Base-by-base conservation (phyloP, 1,284 basidiomycete genomes). In the Cryptococcus maquisensis region DNA sequence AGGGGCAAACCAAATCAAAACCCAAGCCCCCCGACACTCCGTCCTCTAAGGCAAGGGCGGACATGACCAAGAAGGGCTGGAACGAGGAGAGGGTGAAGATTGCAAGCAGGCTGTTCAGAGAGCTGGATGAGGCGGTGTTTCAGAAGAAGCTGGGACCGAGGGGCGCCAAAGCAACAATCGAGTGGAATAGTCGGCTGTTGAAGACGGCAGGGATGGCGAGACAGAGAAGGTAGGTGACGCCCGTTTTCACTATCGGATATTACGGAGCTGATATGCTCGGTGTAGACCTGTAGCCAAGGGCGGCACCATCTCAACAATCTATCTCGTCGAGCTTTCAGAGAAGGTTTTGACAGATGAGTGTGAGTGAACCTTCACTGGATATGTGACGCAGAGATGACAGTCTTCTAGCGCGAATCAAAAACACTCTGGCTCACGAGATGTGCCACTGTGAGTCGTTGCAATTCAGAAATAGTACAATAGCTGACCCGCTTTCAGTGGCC, bases 361-460 rank as follows among this genome's bases (percentile, higher is more conserved):
- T 64, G 35, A 44, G 68, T 50, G 24, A 13, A 21, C 16, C 16
- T 35, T 15, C 41, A 20, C 26, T 20, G 32, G 15, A 28, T 26
- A 41, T 16, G 37, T 23, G 10, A n/a, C 28, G 10, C 32, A 52
- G 26, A 38, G 24, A 10, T 24, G 36, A 32, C 28, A 32, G 28
- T 24, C 1, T 8, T 36, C n/a, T 42, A 72, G 69, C 66, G 23
- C 70, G 71, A 52, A 70, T 76, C 40, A 53, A 66, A 18, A 65
- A 58, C 47, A 76, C 74, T 0, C 67, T 76, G 32, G 73, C 74
- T 13, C 74, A 76, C 49, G 74, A 76, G 52, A 74, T 76, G 72
- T 76, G 74, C 59, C 74, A 76, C 62, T 45, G 71, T 73, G 47
- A 57, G 71, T 60, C 23, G 7, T 28, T 16, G 9, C 12, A 12